Base-by-base conservation (phyloP, 139 green algal genomes). In the Chlamydomonas incerta region DNA sequence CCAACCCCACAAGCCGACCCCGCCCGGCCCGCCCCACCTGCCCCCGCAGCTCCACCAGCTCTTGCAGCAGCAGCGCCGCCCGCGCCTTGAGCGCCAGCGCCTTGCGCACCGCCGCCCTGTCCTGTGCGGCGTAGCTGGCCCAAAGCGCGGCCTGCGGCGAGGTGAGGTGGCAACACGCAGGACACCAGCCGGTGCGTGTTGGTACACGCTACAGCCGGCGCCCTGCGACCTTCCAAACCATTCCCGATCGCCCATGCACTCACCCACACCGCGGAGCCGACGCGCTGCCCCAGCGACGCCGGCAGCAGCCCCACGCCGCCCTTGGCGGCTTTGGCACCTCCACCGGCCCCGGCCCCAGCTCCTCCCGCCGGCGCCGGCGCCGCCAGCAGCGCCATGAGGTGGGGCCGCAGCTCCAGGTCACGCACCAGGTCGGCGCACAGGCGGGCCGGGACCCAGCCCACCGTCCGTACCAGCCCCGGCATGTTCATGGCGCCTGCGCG, bases 261-360 rank as follows among this genome's bases (percentile, higher is more conserved):
- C 88, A 95, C 79, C 87, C 81, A 92, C 23, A 76, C 72, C 29
- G 74, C 82, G 57, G 82, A 85, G 24, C 74, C 66, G 37, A 85
- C 74, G 20, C 68, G 83, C 9, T 80, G 41, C 3, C 80, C 34
- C 72, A 95, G 69, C 66, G 88, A 87, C 15, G 80, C 5, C 0
- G 92, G 88, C 31, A 98, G 91, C 62, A 98, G 81, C 46, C 95
- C 92, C 23, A n/a, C 37, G 5, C 60, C 26, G 8, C 20, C 91
- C 74, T 24, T 70, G 74, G 72, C 89, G 92, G 5, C 91, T 57
- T 5, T n/a, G 52, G 31, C 83, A 47, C 69, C 29, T 21, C 31
- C 37, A 74, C 66, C 77, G 84, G 41, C 74, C 29, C 46, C 24
- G 35, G 26, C 28, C 15, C 58, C 41, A 55, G 55, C 33, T 3